These are phyloP conservation scores for Elaphomyces granulatus DNA, from an alignment of 495 filamentous ascomycete species.

Conservation along the genomic window DNA sequence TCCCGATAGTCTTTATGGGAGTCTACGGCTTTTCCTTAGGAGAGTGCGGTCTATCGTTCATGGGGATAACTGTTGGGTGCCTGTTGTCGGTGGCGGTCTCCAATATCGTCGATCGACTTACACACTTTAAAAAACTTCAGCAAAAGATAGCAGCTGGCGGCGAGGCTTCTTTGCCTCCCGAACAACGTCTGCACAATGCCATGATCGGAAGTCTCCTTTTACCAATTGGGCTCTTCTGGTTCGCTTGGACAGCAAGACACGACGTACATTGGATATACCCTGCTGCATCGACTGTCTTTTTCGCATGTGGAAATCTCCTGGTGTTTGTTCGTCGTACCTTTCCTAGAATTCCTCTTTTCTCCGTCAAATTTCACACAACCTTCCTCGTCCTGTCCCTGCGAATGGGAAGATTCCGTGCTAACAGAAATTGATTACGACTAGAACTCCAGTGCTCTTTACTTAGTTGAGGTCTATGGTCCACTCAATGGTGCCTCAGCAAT, in stretches of 20 bases:
- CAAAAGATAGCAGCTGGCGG: slow-evolving; percentile 13
- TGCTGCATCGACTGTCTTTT: slow-evolving; percentile 42
- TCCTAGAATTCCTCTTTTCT: too few relatives aligned
- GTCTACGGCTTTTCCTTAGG: slow-evolving; percentile 37
- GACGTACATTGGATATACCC: slow-evolving; percentile 26
- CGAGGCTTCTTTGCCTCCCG: slow-evolving; percentile 27
- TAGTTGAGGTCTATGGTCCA: too few relatives aligned
- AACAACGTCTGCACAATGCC: slow-evolving; percentile 41
- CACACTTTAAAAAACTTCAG: slow-evolving; percentile 23
- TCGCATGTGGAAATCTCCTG: slow-evolving; percentile 61
- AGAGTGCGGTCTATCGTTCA: slow-evolving; percentile 42
- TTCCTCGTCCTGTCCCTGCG: too few relatives aligned
- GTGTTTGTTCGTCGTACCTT: too few relatives aligned
- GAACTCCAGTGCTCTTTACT: too few relatives aligned
- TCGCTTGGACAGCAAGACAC: slow-evolving; percentile 28
- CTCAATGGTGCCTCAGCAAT: slow-evolving; percentile 14
- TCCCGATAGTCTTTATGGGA: slow-evolving; percentile 37
- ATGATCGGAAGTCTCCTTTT: slow-evolving; percentile 44
- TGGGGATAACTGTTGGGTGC: slow-evolving; percentile 43
- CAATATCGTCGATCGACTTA: slow-evolving; percentile 27
- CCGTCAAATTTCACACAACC: too few relatives aligned
- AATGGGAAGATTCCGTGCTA: too few relatives aligned
- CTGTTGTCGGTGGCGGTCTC: slow-evolving; percentile 32
- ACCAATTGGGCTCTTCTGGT: slow-evolving; percentile 37
- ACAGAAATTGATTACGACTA: too few relatives aligned